Evolutionary conservation across 768 basidiomycete species (phyloP).

Genomic region (Lactarius sanguifluus): DNA sequence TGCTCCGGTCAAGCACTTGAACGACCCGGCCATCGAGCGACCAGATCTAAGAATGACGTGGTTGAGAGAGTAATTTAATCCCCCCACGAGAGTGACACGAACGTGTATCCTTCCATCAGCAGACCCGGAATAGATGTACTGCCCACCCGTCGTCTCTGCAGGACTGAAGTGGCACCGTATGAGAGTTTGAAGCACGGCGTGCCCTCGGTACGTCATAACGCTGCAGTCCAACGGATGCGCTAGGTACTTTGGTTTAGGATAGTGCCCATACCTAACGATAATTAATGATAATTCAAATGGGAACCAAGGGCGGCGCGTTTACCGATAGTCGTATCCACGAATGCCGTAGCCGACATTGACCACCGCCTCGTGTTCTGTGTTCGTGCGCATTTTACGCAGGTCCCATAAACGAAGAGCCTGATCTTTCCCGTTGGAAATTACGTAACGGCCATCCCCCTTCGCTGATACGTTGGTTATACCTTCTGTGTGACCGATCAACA

Average conservation of each 20-base stretch:
- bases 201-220: slow-evolving; percentile 94
- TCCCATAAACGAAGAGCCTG: slow-evolving; percentile 93
- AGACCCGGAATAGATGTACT: slow-evolving; percentile 94
- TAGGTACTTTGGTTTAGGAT: slow-evolving; percentile 57
- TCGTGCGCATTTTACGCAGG: slow-evolving; percentile 86
- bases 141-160: slow-evolving; percentile 83
- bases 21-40: slow-evolving; percentile 87
- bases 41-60: slow-evolving; percentile 70
- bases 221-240: slow-evolving; percentile 90
- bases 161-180: slow-evolving; percentile 98
- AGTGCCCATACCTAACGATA: slow-evolving; percentile 54
- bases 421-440: slow-evolving; percentile 96
- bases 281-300: slow-evolving; percentile 7
- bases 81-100: slow-evolving; percentile 29
- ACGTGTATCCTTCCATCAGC: slow-evolving; percentile 85
- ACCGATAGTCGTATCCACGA: slow-evolving; percentile 80
- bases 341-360: slow-evolving; percentile 53
- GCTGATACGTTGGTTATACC: slow-evolving; percentile 94
- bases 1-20: slow-evolving; percentile 78
- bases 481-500: slow-evolving; percentile 93
- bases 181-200: slow-evolving; percentile 84
- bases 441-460: slow-evolving; percentile 94
- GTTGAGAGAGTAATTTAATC: background rate
- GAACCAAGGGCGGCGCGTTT: slow-evolving; percentile 27
- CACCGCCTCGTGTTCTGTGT: slow-evolving; percentile 61